These are phyloP conservation scores for Tuber aestivum DNA, from an alignment of 495 filamentous ascomycete species.

Conservation along the genomic window DNA sequence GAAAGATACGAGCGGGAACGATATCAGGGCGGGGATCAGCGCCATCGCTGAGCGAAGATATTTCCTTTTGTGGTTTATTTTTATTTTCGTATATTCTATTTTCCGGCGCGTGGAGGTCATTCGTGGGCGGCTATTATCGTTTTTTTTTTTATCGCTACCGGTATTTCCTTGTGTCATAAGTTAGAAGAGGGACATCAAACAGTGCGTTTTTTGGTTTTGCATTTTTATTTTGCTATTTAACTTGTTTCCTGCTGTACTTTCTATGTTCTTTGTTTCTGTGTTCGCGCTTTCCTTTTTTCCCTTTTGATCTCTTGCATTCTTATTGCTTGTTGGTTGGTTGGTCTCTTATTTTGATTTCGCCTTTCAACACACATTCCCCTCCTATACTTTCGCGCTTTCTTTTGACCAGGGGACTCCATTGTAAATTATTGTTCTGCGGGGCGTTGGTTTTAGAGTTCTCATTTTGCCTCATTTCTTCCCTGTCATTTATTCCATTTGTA, in stretches of 20 bases:
- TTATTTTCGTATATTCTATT: conserved; percentile 23
- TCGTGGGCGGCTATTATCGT: conserved; percentile 34
- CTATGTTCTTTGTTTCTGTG: conserved; percentile 16
- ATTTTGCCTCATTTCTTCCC: conserved; percentile 1
- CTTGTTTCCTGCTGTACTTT: conserved; percentile 18
- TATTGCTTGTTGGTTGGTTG: conserved; percentile 7
- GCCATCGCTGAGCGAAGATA: conserved; percentile 39
- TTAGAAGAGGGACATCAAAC: conserved; percentile 38
- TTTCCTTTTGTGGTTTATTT: conserved; percentile 35
- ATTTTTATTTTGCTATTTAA: conserved; percentile 29
- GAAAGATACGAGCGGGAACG: conserved; percentile 38
- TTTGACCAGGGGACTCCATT: conserved; percentile 6
- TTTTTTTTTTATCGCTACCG: conserved; percentile 39
- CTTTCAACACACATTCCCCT: not conserved
- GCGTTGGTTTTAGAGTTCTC: conserved; percentile 7
- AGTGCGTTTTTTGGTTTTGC: conserved; percentile 35
- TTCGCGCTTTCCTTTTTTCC: no score
- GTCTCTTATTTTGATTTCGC: not conserved
- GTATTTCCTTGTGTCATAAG: conserved; percentile 28
- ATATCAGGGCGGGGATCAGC: conserved; percentile 33
- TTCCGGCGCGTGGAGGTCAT: conserved; percentile 37
- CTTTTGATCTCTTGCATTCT: conserved; percentile 24
- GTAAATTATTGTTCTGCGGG: conserved; percentile 3
- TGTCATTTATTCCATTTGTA: conserved; percentile 9
- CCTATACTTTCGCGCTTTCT: not conserved